Evolutionary conservation across 306 rosid genomes (phyloP), one percentile per base, ranked within the genome.

Genomic region (Gastrolobium villosum): DNA sequence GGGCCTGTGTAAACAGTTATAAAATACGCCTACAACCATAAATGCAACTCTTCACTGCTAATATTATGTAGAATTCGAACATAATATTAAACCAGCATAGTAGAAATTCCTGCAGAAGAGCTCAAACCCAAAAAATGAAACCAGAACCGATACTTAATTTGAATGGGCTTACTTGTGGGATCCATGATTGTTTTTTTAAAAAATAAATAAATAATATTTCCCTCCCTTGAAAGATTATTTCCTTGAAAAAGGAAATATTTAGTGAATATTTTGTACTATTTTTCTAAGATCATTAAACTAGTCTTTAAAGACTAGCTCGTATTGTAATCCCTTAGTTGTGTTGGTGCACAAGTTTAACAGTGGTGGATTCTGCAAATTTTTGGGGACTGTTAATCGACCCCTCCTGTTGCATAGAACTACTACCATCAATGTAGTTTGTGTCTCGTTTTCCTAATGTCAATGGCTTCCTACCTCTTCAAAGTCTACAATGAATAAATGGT

Each of bases 361-460:
- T 50, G 26, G 66, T 39, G 28, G 7, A 31, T 77, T 54, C 39
- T 62, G 65, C 56, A 28, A 73, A 74, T 41, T 36, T 73, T 68
- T 66, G 50, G 61, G 74, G 46, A 53, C 31, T 65, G 32, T 76
- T 76, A n/a, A 52, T 65, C 53, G 43, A 76, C 56, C 65, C 20
- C 37, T 66, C 4, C 36, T 34, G 56, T 57, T 63, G 65, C 70
- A 39, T 65, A 54, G 57, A 49, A 67, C 65, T 71, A 66, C 59
- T 45, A 48, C 76, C 76, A 11, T 48, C 74, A 64, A 39, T 13
- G 44, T 15, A 52, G 35, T 71, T 64, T 31, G 48, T 48, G 49
- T 43, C 62, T 55, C 66, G 41, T 56, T 57, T 82, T 61, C 36
- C 15, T 20, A 50, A 75, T 48, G 79, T 28, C 83, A 54, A 59